Conservation (phyloP, 192 early-diverging fungal genomes). For the Coemansia sp. region DNA sequence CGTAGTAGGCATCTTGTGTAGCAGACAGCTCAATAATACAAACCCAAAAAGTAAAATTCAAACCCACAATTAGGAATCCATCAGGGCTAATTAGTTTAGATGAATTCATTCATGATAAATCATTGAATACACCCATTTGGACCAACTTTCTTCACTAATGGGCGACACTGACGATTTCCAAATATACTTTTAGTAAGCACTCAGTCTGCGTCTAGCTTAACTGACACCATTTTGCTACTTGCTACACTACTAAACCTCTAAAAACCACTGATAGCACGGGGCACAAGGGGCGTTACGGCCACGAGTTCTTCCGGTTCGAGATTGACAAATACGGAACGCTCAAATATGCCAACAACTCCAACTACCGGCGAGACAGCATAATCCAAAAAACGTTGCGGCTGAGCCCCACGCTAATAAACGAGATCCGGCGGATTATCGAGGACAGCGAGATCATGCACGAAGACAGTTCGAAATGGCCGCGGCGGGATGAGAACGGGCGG, state of each 20-base stretch:
- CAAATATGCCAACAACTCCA: constrained; percentile 96
- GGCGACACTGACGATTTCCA: constrained; percentile 23
- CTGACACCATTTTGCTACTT: neutral
- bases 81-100: neutral
- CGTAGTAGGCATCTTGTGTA: too few relatives aligned
- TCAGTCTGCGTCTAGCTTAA: neutral
- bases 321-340: constrained; percentile 82
- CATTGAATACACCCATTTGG: neutral
- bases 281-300: constrained; percentile 92
- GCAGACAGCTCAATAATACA: too few relatives aligned
- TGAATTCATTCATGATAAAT: too few relatives aligned
- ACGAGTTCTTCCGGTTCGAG: constrained; percentile 99
- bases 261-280: constrained; percentile 56
- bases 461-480: constrained; percentile 90
- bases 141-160: constrained; percentile 11
- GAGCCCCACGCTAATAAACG: constrained; percentile 75
- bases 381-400: constrained; percentile 91
- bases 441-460: constrained; percentile 94
- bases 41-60: neutral
- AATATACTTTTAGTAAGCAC: constrained; percentile 42
- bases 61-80: neutral
- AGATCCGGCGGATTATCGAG: constrained; percentile 83
- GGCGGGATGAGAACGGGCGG: constrained; percentile 82
- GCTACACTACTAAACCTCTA: constrained; percentile 30
- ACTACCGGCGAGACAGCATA: constrained; percentile 95